These are phyloP conservation scores for Daldinia sp. DNA, from an alignment of 2,329 filamentous ascomycete genomes.

Conservation along the genomic window DNA sequence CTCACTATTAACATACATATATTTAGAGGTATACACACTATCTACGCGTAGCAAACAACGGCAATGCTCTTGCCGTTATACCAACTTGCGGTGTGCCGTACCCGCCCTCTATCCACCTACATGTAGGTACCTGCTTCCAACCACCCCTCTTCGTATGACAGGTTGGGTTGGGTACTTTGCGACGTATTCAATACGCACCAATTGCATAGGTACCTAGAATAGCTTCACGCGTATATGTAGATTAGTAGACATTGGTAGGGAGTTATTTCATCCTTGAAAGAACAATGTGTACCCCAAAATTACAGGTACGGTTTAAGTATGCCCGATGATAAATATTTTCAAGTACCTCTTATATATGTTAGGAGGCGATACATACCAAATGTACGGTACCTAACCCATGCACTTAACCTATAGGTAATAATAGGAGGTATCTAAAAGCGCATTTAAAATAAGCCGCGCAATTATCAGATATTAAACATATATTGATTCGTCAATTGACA, in stretches of 20 bases:
- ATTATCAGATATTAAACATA: background rate
- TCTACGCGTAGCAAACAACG: background rate
- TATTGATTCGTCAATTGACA: background rate
- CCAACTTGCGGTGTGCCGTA: slow-evolving; percentile 6
- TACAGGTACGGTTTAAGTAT: too few species aligned
- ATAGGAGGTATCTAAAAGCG: background rate
- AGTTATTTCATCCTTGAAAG: too few species aligned
- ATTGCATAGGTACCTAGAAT: background rate
- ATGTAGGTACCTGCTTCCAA: background rate
- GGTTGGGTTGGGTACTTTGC: background rate
- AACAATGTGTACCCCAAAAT: too few species aligned
- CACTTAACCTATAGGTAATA: background rate
- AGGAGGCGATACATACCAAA: background rate
- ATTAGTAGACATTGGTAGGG: too few species aligned
- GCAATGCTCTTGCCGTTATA: background rate
- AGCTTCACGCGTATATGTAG: background rate
- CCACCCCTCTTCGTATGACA: background rate
- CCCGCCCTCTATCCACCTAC: slow-evolving; percentile 8
- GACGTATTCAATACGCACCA: background rate
- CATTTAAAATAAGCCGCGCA: background rate
- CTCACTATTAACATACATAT: background rate
- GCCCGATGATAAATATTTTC: background rate
- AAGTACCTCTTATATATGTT: background rate
- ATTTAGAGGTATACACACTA: background rate
- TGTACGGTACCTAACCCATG: background rate